Evolutionary conservation across 2,329 filamentous ascomycete genomes (phyloP), one percentile per base, ranked within the genome.

Genomic region (Madurella mycetomatis): DNA sequence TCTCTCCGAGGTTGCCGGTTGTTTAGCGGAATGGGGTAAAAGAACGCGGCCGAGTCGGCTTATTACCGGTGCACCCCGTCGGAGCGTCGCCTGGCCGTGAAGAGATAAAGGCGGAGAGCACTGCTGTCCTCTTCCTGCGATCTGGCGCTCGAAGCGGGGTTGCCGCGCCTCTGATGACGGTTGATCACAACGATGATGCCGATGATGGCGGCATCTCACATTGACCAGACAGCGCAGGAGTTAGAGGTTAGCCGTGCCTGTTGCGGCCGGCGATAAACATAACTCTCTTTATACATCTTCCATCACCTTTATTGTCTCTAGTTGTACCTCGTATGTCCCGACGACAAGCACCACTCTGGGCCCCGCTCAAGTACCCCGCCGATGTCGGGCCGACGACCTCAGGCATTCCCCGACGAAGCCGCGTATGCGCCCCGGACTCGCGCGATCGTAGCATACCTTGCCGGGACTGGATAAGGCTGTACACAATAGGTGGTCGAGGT

Each of bases 321-420:
- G 25, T 25, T 7, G 7, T 25, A 25, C 25, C 25, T 7, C 4
- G 25, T 25, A 25, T 25, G 25, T 7, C 25, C 16, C 4, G n/a
- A 46, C 25, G n/a, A 34, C 43, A 17, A 17, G 43, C 30, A 30
- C 9, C 5, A 34, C 8, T 9, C 15, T 37, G 1, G 42, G 16
- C n/a, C 25, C 25, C 31, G 19, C 19, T 45, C 9, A 16, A 16
- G 9, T 19, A 8, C 39, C 31, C 8, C 44, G 17, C 51, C 51
- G 51, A 53, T 53, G n/a, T 53, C 51, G 45, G 51, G 39, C 31
- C 18, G 18, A 18, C 48, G 32, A 9, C 49, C 11, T 32, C n/a
- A 25, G 25, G 25, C 7, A 25, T 7, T 25, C 4, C 25, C 25
- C 25, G 31, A 47, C 18, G 37, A 47, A 51, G 43, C 44, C 47